Conservation (phyloP, 768 basidiomycete genomes). For the Pleurotus citrinopileatus region DNA sequence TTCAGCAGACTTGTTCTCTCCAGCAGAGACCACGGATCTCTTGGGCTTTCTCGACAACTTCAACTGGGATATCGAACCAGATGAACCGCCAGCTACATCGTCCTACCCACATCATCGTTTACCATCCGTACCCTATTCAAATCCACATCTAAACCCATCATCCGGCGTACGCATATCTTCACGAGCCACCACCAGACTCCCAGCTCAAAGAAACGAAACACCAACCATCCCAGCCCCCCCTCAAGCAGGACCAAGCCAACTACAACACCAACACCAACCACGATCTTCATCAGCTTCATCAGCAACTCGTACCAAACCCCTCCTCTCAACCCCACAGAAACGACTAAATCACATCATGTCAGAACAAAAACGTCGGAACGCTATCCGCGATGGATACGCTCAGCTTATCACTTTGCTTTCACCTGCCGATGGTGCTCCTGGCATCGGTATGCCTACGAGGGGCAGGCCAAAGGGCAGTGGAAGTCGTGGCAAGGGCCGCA, state of each 20-base stretch:
- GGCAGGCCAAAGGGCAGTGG: slow-evolving; percentile 82
- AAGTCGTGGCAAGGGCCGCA: slow-evolving; percentile 59
- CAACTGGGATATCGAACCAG: slow-evolving; percentile 52
- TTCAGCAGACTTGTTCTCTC: slow-evolving; percentile 76
- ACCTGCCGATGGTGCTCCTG: slow-evolving; percentile 66
- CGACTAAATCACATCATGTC: slow-evolving; percentile 93
- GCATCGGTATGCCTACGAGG: slow-evolving; percentile 71
- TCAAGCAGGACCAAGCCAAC: too few relatives aligned
- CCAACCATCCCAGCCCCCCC: slow-evolving; percentile 21
- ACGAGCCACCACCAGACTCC: slow-evolving; percentile 3
- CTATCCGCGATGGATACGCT: slow-evolving; percentile 87
- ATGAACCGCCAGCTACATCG: slow-evolving; percentile 26
- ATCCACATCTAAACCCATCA: slow-evolving; percentile 42
- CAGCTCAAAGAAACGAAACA: slow-evolving; percentile 20
- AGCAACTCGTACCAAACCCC: slow-evolving; percentile 49
- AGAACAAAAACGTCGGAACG: slow-evolving; percentile 90
- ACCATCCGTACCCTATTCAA: slow-evolving; percentile 38
- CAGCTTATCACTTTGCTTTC: slow-evolving; percentile 81
- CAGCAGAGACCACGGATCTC: slow-evolving; percentile 74
- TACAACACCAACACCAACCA: slow-evolving; percentile 11
- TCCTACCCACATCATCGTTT: slow-evolving; percentile 20
- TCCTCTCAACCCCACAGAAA: slow-evolving; percentile 83
- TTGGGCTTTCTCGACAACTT: slow-evolving; percentile 79
- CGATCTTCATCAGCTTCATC: not conserved
- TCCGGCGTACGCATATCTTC: slow-evolving; percentile 28